Evolutionary conservation across 306 rosid genomes (phyloP).

Genomic region (Acacia acuminata): DNA sequence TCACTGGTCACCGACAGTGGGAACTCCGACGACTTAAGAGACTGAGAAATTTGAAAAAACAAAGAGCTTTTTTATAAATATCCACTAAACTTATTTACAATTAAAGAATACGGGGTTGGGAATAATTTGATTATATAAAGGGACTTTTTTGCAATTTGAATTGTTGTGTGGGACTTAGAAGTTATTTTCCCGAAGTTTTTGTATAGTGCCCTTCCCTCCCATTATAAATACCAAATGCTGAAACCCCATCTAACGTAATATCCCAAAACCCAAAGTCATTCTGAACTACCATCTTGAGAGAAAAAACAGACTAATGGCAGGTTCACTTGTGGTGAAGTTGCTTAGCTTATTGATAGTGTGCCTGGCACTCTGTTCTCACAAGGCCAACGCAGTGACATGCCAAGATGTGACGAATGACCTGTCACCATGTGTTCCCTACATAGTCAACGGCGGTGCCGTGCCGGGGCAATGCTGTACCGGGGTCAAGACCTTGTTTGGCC

Average conservation of each 20-base stretch:
- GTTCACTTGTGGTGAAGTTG: constrained; percentile 24
- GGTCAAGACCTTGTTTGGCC: constrained; percentile 24
- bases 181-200: not conserved
- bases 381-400: constrained; percentile 45
- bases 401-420: constrained; percentile 31
- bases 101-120: too few species aligned
- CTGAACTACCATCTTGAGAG: not conserved
- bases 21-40: too few species aligned
- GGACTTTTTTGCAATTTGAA: not conserved
- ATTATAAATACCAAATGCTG: constrained; percentile 12
- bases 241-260: not conserved
- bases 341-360: constrained; percentile 30
- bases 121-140: not conserved
- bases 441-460: constrained; percentile 26
- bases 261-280: not conserved
- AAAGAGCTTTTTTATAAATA: too few species aligned
- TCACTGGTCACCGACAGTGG: too few species aligned
- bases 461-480: constrained; percentile 51
- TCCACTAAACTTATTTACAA: too few species aligned
- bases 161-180: not conserved
- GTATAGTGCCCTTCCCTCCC: not conserved
- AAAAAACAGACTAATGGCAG: constrained; percentile 29
- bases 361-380: constrained; percentile 30
- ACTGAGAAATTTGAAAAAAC: too few species aligned
- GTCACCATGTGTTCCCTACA: constrained; percentile 44